phyloP scores from a whole-genome alignment of 768 basidiomycete species.

The Termitomyces sp. region DNA sequence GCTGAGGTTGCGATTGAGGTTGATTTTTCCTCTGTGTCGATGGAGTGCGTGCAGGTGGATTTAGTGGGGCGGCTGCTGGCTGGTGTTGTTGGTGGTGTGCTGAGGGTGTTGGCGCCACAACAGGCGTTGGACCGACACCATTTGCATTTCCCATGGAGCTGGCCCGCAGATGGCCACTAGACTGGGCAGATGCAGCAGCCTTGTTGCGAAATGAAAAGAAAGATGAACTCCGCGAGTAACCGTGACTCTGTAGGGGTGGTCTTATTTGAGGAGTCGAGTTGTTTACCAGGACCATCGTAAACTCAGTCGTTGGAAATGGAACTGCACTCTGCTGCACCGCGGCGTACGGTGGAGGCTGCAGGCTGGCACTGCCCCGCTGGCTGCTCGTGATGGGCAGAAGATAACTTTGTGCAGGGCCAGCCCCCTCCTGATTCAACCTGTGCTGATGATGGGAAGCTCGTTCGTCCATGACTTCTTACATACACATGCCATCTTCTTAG shows the following conservation, averaged over 20 bases:
- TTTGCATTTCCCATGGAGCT: conserved; percentile 11
- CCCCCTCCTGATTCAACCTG: conserved; percentile 6
- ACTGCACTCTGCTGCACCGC: conserved; percentile 9
- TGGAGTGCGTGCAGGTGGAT: conserved; percentile 8
- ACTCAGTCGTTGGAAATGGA: conserved; percentile 16
- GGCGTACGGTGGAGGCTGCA: background rate
- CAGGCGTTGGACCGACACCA: background rate
- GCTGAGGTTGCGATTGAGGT: conserved; percentile 13
- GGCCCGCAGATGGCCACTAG: conserved; percentile 16
- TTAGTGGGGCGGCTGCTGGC: conserved; percentile 2
- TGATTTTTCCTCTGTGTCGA: background rate
- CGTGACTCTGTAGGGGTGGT: conserved; percentile 17
- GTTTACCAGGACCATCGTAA: conserved; percentile 16
- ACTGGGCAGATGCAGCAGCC: conserved; percentile 23
- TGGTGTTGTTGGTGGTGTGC: background rate
- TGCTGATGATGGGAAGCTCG: conserved; percentile 16
- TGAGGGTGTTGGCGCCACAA: background rate
- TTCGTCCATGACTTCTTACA: conserved; percentile 10
- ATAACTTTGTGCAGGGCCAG: conserved; percentile 1
- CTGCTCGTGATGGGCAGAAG: conserved; percentile 9
- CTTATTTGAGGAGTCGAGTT: conserved; percentile 16
- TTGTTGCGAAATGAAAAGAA: conserved; percentile 61
- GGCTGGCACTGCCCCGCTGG: background rate
- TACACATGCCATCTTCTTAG: conserved; percentile 11
- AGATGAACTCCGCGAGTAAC: conserved; percentile 56